These are phyloP conservation scores for Trypanosomatidae sp. DNA, from an alignment of 208 protist species.

Conservation along the genomic window DNA sequence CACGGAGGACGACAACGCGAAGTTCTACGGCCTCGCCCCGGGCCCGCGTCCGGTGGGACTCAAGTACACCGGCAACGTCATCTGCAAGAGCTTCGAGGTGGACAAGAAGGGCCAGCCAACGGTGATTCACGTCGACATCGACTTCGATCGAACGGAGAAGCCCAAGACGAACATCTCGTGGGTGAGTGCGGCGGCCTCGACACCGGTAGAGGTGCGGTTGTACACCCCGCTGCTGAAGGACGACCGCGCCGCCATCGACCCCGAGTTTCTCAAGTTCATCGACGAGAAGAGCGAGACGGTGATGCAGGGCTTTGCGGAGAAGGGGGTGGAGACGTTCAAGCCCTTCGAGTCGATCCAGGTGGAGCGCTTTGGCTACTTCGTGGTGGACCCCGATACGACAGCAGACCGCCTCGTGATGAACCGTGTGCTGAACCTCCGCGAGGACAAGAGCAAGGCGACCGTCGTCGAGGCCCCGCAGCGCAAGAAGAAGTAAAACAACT, in stretches of 20 bases:
- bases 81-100: slow-evolving; percentile 77
- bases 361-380: slow-evolving; percentile 93
- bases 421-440: slow-evolving; percentile 79
- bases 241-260: slow-evolving; percentile 82
- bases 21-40: slow-evolving; percentile 89
- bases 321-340: slow-evolving; percentile 38
- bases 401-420: slow-evolving; percentile 84
- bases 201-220: slow-evolving; percentile 83
- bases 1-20: slow-evolving; percentile 72
- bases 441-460: slow-evolving; percentile 83
- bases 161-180: slow-evolving; percentile 93
- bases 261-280: slow-evolving; percentile 88
- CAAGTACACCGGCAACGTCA: slow-evolving; percentile 87
- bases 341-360: slow-evolving; percentile 85
- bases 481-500: no score
- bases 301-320: slow-evolving; percentile 70
- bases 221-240: slow-evolving; percentile 83
- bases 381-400: slow-evolving; percentile 80
- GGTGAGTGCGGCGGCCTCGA: slow-evolving; percentile 65
- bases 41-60: slow-evolving; percentile 83
- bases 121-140: slow-evolving; percentile 82
- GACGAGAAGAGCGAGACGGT: slow-evolving; percentile 80
- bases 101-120: slow-evolving; percentile 60
- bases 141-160: slow-evolving; percentile 82
- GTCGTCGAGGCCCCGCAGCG: slow-evolving; percentile 16